Evolutionary conservation across 805 yeast species (phyloP).

Genomic region (Yamadazyma sp.): DNA sequence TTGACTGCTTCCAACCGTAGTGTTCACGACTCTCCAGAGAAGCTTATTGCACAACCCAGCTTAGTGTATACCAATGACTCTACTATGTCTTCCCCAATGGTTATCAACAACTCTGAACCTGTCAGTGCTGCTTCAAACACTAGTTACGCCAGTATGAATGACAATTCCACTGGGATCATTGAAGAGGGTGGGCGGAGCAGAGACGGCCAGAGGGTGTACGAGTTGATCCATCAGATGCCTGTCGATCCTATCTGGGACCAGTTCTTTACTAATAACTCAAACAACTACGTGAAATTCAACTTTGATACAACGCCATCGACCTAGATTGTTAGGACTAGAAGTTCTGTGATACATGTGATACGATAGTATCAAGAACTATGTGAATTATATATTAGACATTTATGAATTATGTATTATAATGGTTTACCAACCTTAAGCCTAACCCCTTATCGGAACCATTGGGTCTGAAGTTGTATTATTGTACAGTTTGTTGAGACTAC

Average conservation of each 20-base stretch:
- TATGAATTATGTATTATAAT: neutral
- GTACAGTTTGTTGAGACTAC: no score
- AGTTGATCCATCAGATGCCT: conserved; percentile 61
- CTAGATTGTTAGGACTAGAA: no score
- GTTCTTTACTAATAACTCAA: conserved; percentile 39
- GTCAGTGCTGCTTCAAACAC: neutral
- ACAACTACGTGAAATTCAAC: neutral
- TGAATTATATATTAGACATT: neutral
- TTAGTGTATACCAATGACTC: conserved; percentile 9
- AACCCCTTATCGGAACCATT: no score
- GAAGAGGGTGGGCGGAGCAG: conserved; percentile 10
- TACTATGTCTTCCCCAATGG: conserved; percentile 18
- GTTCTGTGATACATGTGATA: no score
- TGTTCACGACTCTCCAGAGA: no score
- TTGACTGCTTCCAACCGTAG: conserved; percentile 16
- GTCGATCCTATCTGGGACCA: conserved; percentile 71
- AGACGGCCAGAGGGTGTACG: conserved; percentile 59
- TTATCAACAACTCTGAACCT: no score
- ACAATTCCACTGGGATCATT: neutral
- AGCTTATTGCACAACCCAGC: neutral
- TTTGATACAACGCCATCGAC: no score
- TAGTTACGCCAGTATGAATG: conserved; percentile 3
- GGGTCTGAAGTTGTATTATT: no score
- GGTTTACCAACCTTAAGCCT: neutral
- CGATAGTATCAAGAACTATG: no score